Evolutionary conservation across 352 stramenopile species (phyloP), one percentile per base, ranked within the genome.

Genomic region (Phytophthora crassamura): DNA sequence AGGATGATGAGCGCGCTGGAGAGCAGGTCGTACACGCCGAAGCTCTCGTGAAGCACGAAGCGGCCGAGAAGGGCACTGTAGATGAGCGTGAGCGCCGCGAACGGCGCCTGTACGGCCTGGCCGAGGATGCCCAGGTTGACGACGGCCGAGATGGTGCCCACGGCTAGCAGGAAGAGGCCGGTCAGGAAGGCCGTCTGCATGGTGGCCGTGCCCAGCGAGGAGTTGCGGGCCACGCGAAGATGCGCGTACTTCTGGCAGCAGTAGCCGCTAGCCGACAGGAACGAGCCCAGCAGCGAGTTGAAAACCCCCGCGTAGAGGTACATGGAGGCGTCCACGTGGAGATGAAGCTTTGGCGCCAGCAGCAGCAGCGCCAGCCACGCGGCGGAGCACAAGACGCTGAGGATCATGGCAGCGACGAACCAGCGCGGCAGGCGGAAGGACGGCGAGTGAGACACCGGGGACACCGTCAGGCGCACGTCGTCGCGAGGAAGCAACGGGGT

Each of bases 201-300:
- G 12, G 82, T 82, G 34, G 73, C 84, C 2, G 80, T 78, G 41
- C 84, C 82, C 6, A 88, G 69, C 40, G 80, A 56, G n/a, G 79
- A 64, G 18, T 80, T 61, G 42, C 57, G 57, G 40, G 86, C 69
- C 45, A 90, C 77, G 48, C 78, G 79, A 30, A 78, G 74, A 56
- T 93, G 84, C 18, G 84, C 82, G 41, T 74, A 82, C 49, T 93
- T 93, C 53, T 93, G 84, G 51, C 84, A 93, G 67, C 82, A 93
- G 48, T 93, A 93, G 58, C 84, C 84, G 34, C 84, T 91, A 38
- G 84, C 84, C 4, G 82, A 90, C 39, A 93, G 68, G 42, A 91
- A 93, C 32, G 80, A 90, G 18, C 84, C 84, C 11, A 93, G 67
- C 41, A 93, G 52, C 40, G 82, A 90, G 68, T 91, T 93, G 53